phyloP scores from a whole-genome alignment of 2,329 filamentous ascomycete genomes.

The Trichoderma polysporum region DNA sequence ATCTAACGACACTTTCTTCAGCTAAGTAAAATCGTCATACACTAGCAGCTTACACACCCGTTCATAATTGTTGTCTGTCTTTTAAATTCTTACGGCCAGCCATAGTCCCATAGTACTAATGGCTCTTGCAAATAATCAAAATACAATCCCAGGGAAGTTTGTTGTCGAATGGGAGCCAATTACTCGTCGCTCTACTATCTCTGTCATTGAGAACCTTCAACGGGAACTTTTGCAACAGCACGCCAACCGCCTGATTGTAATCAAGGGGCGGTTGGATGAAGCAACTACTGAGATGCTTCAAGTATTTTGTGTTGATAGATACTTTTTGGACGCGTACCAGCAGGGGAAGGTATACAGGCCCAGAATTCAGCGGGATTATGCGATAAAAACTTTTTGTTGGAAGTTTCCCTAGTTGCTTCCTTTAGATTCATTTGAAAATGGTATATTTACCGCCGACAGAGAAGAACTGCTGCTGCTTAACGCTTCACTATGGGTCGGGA shows the following conservation, averaged over 20 bases:
- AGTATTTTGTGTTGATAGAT: conserved; percentile 14
- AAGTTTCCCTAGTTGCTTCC: conserved; percentile 10
- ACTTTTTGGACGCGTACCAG: conserved; percentile 19
- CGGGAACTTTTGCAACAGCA: not conserved
- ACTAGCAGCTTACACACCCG: no score
- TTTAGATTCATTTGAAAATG: not conserved
- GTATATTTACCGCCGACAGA: not conserved
- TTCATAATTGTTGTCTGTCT: no score
- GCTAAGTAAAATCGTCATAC: no score
- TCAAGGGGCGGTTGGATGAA: not conserved
- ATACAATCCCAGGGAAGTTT: no score
- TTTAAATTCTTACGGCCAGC: no score
- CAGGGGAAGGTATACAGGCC: conserved; percentile 13
- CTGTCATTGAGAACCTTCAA: not conserved
- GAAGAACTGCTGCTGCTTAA: not conserved
- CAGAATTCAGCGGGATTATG: not conserved
- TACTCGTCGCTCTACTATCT: not conserved
- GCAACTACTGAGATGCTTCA: conserved; percentile 1
- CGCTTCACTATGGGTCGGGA: not conserved
- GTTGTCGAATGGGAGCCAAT: no score
- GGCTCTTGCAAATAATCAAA: no score
- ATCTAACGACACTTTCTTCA: no score
- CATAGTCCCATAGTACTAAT: no score
- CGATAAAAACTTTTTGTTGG: conserved; percentile 18
- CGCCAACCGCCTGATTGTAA: not conserved